Evolutionary conservation across 805 yeast genomes (phyloP).

Genomic region (Lachancea thermotolerans): DNA sequence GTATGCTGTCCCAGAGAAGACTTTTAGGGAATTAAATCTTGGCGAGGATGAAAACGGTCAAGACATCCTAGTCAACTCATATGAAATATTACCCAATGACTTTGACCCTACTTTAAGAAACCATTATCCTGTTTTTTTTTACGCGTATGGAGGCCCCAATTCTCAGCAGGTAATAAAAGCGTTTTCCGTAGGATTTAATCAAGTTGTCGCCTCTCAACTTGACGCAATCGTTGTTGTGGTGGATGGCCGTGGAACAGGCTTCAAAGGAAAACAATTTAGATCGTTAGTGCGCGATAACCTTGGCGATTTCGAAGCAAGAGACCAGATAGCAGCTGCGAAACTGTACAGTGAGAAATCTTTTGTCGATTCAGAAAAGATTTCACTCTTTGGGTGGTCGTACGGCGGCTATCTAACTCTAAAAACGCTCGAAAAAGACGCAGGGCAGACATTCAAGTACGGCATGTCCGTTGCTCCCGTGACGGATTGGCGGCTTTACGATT

Average conservation of each 20-base stretch:
- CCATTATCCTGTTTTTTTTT: conserved; percentile 82
- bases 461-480: conserved; percentile 98
- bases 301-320: conserved; percentile 76
- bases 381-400: conserved; percentile 98
- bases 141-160: conserved; percentile 93
- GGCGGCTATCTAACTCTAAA: conserved; percentile 93
- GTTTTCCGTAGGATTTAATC: conserved; percentile 60
- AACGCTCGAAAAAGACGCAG: conserved; percentile 75
- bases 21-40: conserved; percentile 47
- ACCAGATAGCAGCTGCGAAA: conserved; percentile 82
- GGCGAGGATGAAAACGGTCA: conserved; percentile 43
- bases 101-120: conserved; percentile 46
- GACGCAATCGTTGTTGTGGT: conserved; percentile 87
- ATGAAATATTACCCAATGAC: conserved; percentile 70
- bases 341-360: conserved; percentile 55
- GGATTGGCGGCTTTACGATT: conserved; percentile 86
- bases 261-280: conserved; percentile 71
- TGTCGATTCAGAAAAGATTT: conserved; percentile 61
- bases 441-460: conserved; percentile 74
- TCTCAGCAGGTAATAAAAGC: conserved; percentile 70
- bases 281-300: conserved; percentile 72
- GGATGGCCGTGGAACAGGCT: conserved; percentile 97
- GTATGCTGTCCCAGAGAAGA: conserved; percentile 52
- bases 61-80: conserved; percentile 49
- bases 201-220: conserved; percentile 68